A percentile compares a stretch with the other conserved stretches of the same genome.
phyloP scores from a whole-genome alignment of 1,139 yeast species.

The Hansenula sp. region DNA sequence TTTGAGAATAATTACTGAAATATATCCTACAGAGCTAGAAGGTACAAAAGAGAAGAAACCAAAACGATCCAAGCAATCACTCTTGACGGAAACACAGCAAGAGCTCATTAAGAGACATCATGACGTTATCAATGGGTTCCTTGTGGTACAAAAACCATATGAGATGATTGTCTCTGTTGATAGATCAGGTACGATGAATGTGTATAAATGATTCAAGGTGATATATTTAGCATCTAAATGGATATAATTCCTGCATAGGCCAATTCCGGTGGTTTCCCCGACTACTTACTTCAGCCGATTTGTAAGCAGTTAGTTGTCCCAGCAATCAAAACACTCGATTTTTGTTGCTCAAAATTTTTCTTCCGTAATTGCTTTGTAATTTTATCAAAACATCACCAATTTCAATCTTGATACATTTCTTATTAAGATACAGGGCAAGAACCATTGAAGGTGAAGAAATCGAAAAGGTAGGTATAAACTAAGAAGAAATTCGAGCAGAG shows the following conservation, averaged over 20 bases:
- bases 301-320: neutral
- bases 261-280: no score
- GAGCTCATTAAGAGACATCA: conserved; percentile 37
- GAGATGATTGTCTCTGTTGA: conserved; percentile 64
- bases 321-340: neutral
- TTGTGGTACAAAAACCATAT: conserved; percentile 45
- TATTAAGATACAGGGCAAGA: neutral
- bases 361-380: conserved; percentile 6
- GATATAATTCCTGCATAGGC: no score
- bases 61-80: conserved; percentile 18
- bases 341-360: neutral
- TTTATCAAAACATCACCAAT: conserved; percentile 1
- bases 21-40: conserved; percentile 17
- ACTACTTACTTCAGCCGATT: no score
- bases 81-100: conserved; percentile 34
- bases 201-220: conserved; percentile 47
- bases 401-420: neutral
- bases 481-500: no score
- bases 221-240: no score
- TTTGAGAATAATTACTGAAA: conserved; percentile 31
- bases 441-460: neutral
- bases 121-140: conserved; percentile 49
- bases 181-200: conserved; percentile 55
- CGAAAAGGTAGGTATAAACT: neutral
- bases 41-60: conserved; percentile 13